Evolutionary conservation across 768 basidiomycete genomes (phyloP), one percentile per base, ranked within the genome.

Genomic region (Fibroporia radiculosa): DNA sequence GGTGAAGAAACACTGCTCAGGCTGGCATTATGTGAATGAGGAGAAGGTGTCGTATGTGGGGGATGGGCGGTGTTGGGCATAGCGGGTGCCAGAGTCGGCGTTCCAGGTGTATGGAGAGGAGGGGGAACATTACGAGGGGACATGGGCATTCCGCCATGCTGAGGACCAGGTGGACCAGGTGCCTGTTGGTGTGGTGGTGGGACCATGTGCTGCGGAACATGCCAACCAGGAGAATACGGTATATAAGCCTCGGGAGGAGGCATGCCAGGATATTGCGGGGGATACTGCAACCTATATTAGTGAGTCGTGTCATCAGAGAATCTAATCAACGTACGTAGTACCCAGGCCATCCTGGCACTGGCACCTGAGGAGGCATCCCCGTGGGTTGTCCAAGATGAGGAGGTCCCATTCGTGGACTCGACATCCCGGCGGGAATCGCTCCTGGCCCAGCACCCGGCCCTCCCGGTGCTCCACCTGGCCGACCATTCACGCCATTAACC

Each of bases 401-500:
- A 23, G 78, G 72, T 20, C 69, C 75, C 59, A 86, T 65, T 50
- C 84, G 75, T 25, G 85, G 86, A 61, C 83, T 86, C 28, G 77
- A 65, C 62, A 83, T 58, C n/a, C 68, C 74, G 4, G 75, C 56
- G 31, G 79, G 68, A 45, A 74, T 68, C 14, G 65, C 47, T 18
- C 54, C 61, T 25, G 53, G 47, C 26, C 48, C 50, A 29, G 41
- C 11, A 3, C 28, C 13, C 11, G 27, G 41, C 29, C 77, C 71
- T 31, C 73, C 74, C 40, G 73, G 62, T 4, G 78, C 75, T 34
- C 53, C 53, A 20, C 58, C 54, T 45, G 59, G 61, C 32, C 63
- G 56, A 8, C 77, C 75, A 61, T 73, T 77, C 43, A 66, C 67
- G 39, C 80, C 73, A 41, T 75, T 68, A 25, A 69, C 72, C 55